Conservation (phyloP, 805 yeast genomes). For the Metschnikowia orientalis region DNA sequence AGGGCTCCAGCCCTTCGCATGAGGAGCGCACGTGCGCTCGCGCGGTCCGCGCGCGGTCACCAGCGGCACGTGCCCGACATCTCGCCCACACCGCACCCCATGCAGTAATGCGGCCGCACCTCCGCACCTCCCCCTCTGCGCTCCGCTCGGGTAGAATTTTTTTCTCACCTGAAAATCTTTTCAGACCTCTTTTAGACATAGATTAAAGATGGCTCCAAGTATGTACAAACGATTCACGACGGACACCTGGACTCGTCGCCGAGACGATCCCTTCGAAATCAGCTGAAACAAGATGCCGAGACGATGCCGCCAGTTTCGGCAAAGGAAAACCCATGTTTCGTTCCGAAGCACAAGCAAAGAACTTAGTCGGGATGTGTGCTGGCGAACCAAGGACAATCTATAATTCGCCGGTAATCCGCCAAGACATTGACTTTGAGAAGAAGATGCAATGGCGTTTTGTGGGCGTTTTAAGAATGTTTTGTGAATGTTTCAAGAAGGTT, state of each 20-base stretch:
- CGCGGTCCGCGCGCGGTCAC: constrained; percentile 4
- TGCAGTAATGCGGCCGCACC: constrained; percentile 6
- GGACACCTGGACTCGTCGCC: not conserved
- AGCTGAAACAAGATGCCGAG: not conserved
- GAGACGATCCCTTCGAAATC: not conserved
- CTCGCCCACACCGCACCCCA: constrained; percentile 3
- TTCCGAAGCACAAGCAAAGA: too few relatives aligned
- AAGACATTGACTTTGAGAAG: too few relatives aligned
- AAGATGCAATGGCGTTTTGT: too few relatives aligned
- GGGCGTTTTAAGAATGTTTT: too few relatives aligned
- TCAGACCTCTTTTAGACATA: constrained; percentile 15
- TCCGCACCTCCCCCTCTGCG: constrained; percentile 9
- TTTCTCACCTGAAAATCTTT: constrained; percentile 13
- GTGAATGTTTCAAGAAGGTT: too few relatives aligned
- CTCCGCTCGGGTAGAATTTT: constrained; percentile 11
- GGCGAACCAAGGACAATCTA: too few relatives aligned
- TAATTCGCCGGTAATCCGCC: too few relatives aligned
- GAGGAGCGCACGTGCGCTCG: constrained; percentile 2
- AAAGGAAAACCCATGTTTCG: too few relatives aligned
- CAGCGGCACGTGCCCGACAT: constrained; percentile 8
- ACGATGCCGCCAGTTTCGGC: too few relatives aligned
- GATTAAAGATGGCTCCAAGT: constrained; percentile 22
- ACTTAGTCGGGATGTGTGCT: too few relatives aligned
- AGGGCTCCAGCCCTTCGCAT: constrained; percentile 3
- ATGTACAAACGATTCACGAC: constrained; percentile 10